Evolutionary conservation across 345 rosid genomes (phyloP), one percentile per base, ranked within the genome.

Genomic region (Populus ilicifolia): DNA sequence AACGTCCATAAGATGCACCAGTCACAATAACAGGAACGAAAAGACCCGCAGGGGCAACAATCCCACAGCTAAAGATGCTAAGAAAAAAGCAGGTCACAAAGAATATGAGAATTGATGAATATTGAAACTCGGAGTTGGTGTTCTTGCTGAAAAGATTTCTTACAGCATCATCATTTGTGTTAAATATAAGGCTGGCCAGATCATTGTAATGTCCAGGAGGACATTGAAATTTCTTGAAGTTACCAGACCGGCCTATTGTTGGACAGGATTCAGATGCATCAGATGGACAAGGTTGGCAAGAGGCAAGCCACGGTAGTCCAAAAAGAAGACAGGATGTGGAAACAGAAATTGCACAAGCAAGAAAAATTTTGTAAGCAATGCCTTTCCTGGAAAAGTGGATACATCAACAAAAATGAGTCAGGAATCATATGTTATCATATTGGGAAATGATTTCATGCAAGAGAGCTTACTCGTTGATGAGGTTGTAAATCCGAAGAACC

Each of bases 151-250:
- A 93, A 80, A 95, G 98, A 77, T 95, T 95, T 86, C 82, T 87
- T 74, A 95, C 90, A 50, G 98, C 90, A 81, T 95, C 98, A 59
- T 92, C 99, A 76, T 93, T 90, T 14, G 97, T 95, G 89, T 95
- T 95, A 80, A 93, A 95, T 70, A 93, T 89, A 76, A 95, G 97
- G 91, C 98, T 93, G 33, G 99, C 99, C 50, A 95, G 89, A 83
- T 93, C 98, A 75, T 95, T 93, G 85, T 93, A 92, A 56, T 93
- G 85, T 79, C 89, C 94, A 56, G 90, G 61, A 38, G 94, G 85
- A 48, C 99, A 95, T 61, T 95, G 98, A 78, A 89, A 95, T 72
- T 90, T 95, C 89, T 93, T 93, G 83, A 86, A 95, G 89, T 92
- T 93, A n/a, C 99, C 98, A 72, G 96, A 92, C 74, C 93, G 90